These are phyloP conservation scores for Dacryopinax primogenitus DNA, from an alignment of 768 basidiomycete species.

Conservation along the genomic window DNA sequence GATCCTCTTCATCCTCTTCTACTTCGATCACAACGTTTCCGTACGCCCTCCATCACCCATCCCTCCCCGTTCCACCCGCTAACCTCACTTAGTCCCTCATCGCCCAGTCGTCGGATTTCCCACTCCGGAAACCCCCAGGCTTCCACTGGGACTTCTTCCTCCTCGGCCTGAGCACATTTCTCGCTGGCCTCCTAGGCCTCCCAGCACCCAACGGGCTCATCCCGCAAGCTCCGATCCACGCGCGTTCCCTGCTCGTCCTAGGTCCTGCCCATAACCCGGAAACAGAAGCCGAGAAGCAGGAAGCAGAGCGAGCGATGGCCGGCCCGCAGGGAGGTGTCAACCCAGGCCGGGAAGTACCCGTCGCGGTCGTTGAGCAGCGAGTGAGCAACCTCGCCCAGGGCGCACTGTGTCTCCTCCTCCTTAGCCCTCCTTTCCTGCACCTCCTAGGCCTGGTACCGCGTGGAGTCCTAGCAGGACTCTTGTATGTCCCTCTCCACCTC, in stretches of 20 bases:
- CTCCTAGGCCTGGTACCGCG: conserved; percentile 68
- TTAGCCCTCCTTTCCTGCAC: conserved; percentile 71
- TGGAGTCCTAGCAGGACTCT: conserved; percentile 70
- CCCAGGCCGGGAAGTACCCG: conserved; percentile 36
- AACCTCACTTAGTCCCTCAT: conserved; percentile 55
- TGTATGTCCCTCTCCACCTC: conserved; percentile 39
- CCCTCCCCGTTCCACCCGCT: neutral
- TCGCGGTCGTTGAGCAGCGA: conserved; percentile 83
- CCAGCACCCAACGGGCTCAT: conserved; percentile 65
- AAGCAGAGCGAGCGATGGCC: conserved; percentile 16
- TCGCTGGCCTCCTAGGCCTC: conserved; percentile 71
- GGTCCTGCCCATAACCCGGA: conserved; percentile 33
- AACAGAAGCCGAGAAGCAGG: conserved; percentile 26
- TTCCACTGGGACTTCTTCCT: conserved; percentile 86
- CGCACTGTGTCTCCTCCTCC: conserved; percentile 58
- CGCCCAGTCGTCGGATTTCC: conserved; percentile 80
- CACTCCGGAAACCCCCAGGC: conserved; percentile 78
- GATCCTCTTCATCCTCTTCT: conserved; percentile 80
- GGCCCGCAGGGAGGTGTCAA: conserved; percentile 8
- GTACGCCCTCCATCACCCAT: conserved; percentile 34
- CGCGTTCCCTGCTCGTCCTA: conserved; percentile 63
- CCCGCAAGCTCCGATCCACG: conserved; percentile 77
- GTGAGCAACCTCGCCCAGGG: conserved; percentile 84
- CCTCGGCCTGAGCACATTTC: conserved; percentile 78
- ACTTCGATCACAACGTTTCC: conserved; percentile 91